Percentiles rank a stretch among this genome's conserved stretches.
phyloP scores from a whole-genome alignment of 768 basidiomycete species.

The Tricholoma furcatifolium region DNA sequence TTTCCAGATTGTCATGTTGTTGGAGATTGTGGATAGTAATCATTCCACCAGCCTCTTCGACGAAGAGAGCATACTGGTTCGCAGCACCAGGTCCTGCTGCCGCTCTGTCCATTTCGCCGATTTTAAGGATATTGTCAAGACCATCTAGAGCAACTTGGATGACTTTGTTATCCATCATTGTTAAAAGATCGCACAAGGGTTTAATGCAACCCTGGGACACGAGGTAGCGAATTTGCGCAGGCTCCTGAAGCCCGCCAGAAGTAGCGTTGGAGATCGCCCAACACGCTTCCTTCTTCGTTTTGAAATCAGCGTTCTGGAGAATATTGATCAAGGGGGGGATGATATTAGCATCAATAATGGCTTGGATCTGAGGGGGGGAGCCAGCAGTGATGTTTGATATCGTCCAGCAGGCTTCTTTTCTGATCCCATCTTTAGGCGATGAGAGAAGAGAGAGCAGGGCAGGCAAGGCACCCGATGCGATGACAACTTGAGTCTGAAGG shows the following conservation, averaged over 20 bases:
- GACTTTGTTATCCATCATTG: constrained; percentile 99
- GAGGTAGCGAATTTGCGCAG: constrained; percentile 95
- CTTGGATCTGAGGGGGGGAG: constrained; percentile 94
- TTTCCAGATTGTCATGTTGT: constrained; percentile 98
- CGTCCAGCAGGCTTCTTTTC: constrained; percentile 99
- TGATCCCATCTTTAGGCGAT: constrained; percentile 97
- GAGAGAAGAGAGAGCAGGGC: constrained; percentile 91
- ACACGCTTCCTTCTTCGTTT: constrained; percentile 98
- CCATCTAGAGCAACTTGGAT: constrained; percentile 98
- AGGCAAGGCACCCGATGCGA: constrained; percentile 95
- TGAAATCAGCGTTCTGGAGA: constrained; percentile 96
- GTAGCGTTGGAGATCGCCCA: constrained; percentile 99
- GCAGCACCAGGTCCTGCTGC: constrained; percentile 76
- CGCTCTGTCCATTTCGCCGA: constrained; percentile 93
- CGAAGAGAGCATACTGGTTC: constrained; percentile 91
- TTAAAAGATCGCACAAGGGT: constrained; percentile 93
- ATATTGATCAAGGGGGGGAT: constrained; percentile 99
- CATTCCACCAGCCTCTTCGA: constrained; percentile 99
- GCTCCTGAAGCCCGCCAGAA: constrained; percentile 95
- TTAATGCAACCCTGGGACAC: constrained; percentile 98
- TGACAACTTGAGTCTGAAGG: constrained; percentile 98
- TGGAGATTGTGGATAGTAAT: constrained; percentile 98
- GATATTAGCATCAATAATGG: constrained; percentile 97
- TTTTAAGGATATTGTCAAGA: constrained; percentile 96
- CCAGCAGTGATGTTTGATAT: constrained; percentile 99